Base-by-base conservation (phyloP, 495 filamentous ascomycete species). In the Penicillium egyptiacum region DNA sequence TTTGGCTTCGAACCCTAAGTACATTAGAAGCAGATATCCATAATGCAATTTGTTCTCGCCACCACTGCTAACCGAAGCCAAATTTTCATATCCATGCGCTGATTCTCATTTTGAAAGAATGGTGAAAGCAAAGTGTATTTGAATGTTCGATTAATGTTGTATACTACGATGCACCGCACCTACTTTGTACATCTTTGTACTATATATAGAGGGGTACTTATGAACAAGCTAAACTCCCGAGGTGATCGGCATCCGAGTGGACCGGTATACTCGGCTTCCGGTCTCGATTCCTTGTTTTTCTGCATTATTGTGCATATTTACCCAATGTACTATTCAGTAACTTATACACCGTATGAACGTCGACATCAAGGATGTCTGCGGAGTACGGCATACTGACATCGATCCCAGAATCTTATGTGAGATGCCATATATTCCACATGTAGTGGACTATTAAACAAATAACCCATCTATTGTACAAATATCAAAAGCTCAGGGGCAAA, bases 211-310 rank as follows among this genome's bases (percentile, higher is more conserved):
- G 20, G 20, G 40, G 20, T 5, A 6, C 6, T 37, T 35, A 41
- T 22, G 28, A 31, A 49, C 31, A 50, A 37, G 35, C 35, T 17
- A 39, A 39, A 33, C 30, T 33, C 30, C 10, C 30, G 30, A 33
- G 30, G 30, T 33, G 57, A 63, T 66, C 60, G 47, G 54, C 57
- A 33, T 43, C 57, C 55, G 54, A 45, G 39, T 30, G 11, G 20
- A 46, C 28, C 41, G 52, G 37, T 46, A 16, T 41, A 37, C 14
- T 50, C 49, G 53, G 39, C n/a, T 52, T 41, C 33, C 19, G 46
- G 20, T 35, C 55, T 45, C 48, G 46, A 52, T 61, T 47, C 23
- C 58, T 42, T 55, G 42, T 58, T 60, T 60, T 61, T 33, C 40
- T 47, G 28, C 50, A 42, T 9, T 31, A 35, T 40, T 44, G 14